A percentile compares a stretch with the other conserved stretches of the same genome.
Evolutionary conservation across 192 early-diverging fungal genomes (phyloP).

Genomic region (Podila clonocystis): DNA sequence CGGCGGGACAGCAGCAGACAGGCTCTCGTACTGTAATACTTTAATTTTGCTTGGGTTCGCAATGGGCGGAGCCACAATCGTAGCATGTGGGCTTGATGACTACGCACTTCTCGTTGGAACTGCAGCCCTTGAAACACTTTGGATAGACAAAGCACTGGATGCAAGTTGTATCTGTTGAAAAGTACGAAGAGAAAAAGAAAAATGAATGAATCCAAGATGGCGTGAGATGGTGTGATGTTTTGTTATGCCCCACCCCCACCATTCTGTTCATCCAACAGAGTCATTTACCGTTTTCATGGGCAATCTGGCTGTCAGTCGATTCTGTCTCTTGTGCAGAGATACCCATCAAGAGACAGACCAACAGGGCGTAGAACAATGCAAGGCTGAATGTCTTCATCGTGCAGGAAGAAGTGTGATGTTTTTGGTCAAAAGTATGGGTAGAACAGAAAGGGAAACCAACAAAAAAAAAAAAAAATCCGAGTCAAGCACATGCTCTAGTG

Average conservation of each 20-base stretch:
- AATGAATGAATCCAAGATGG: neutral
- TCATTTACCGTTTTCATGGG: neutral
- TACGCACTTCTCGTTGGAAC: neutral
- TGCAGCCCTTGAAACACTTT: neutral
- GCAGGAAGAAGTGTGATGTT: too few relatives aligned
- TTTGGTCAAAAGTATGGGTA: too few relatives aligned
- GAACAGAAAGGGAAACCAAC: too few relatives aligned
- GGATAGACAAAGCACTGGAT: neutral
- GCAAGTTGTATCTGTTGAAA: neutral
- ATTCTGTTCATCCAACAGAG: neutral
- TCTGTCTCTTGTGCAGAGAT: neutral
- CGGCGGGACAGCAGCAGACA: neutral
- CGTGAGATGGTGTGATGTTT: neutral
- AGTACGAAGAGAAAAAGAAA: neutral
- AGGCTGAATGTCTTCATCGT: neutral
- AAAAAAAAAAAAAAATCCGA: too few relatives aligned
- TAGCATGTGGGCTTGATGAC: neutral
- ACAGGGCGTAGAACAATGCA: neutral
- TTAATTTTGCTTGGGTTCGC: neutral
- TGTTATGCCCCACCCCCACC: neutral
- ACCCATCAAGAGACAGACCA: neutral
- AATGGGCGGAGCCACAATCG: conserved; percentile 1
- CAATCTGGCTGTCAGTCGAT: neutral
- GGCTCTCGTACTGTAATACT: neutral
- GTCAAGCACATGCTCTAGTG: too few relatives aligned